A percentile compares a stretch with the other conserved stretches of the same genome.
Evolutionary conservation across 2,329 filamentous ascomycete species (phyloP).

Genomic region (Leptographium wingfieldii): DNA sequence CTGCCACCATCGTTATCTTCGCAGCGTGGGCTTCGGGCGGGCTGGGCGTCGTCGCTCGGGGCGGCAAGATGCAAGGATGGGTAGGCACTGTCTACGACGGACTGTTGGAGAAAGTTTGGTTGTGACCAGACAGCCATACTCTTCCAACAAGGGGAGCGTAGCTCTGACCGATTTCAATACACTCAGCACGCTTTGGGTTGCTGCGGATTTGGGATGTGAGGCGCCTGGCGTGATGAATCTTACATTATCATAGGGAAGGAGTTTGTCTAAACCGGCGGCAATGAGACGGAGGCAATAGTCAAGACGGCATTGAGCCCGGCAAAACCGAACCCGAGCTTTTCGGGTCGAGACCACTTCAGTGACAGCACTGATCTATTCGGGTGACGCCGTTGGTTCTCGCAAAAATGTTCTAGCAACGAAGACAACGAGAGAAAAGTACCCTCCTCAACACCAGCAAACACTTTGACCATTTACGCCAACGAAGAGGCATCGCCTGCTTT

Average conservation of each 20-base stretch:
- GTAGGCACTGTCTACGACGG: conserved; percentile 68
- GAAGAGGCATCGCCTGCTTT: conserved; percentile 72
- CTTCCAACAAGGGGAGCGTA: not conserved
- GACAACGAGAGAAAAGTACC: not conserved
- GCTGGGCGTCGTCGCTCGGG: conserved; percentile 63
- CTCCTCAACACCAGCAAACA: not conserved
- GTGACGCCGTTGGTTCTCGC: not conserved
- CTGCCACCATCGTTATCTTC: conserved; percentile 41
- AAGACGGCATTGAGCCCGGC: no score
- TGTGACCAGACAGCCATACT: not conserved
- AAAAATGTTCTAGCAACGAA: not conserved
- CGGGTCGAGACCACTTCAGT: no score
- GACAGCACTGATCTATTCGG: not conserved
- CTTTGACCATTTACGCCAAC: conserved; percentile 25
- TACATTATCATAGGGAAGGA: not conserved
- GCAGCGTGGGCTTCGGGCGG: conserved; percentile 72
- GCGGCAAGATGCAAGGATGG: conserved; percentile 62
- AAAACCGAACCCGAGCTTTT: no score
- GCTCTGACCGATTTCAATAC: not conserved
- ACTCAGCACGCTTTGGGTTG: not conserved
- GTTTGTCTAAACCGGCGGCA: not conserved
- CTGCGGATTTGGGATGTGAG: not conserved
- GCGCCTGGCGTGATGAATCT: not conserved
- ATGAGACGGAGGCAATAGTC: no score
- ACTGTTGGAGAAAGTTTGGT: conserved; percentile 31